Conservation (phyloP, 2,329 filamentous ascomycete genomes). For the Cryoendolithus antarcticus region DNA sequence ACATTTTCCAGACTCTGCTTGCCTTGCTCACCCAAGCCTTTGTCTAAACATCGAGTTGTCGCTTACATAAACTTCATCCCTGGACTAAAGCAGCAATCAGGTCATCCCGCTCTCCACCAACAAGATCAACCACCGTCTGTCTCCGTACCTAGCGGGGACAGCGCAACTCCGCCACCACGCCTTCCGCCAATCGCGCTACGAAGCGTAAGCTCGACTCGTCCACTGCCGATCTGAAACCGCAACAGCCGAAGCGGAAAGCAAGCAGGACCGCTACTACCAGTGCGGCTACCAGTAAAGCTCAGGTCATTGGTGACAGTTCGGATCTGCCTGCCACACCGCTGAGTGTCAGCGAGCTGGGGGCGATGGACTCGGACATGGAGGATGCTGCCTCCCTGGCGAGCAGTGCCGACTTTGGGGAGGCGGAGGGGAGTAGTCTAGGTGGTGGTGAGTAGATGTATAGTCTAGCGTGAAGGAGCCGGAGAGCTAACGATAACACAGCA, state of each 20-base stretch:
- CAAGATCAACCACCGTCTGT: background rate
- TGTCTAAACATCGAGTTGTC: too few species aligned
- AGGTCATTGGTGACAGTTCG: background rate
- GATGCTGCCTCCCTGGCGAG: conserved; percentile 80
- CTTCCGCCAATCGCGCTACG: conserved; percentile 17
- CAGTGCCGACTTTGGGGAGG: conserved; percentile 53
- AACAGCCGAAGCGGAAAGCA: conserved; percentile 18
- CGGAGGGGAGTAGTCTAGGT: conserved; percentile 60
- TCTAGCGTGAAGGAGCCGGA: background rate
- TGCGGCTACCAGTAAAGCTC: too few species aligned
- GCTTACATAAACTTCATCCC: too few species aligned
- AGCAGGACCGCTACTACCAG: conserved; percentile 16
- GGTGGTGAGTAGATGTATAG: conserved; percentile 23
- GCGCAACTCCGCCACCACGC: conserved; percentile 13
- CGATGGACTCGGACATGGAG: conserved; percentile 82
- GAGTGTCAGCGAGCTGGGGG: conserved; percentile 23
- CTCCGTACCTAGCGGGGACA: conserved; percentile 2
- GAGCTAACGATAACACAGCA: conserved; percentile 7
- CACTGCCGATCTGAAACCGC: conserved; percentile 10
- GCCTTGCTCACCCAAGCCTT: too few species aligned
- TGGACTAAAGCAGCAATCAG: too few species aligned
- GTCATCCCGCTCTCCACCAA: too few species aligned
- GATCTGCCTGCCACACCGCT: conserved; percentile 39
- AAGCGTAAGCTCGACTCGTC: conserved; percentile 23
- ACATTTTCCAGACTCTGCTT: too few species aligned